Conservation (phyloP, 495 filamentous ascomycete species). For the Friedmanniomyces simplex region DNA sequence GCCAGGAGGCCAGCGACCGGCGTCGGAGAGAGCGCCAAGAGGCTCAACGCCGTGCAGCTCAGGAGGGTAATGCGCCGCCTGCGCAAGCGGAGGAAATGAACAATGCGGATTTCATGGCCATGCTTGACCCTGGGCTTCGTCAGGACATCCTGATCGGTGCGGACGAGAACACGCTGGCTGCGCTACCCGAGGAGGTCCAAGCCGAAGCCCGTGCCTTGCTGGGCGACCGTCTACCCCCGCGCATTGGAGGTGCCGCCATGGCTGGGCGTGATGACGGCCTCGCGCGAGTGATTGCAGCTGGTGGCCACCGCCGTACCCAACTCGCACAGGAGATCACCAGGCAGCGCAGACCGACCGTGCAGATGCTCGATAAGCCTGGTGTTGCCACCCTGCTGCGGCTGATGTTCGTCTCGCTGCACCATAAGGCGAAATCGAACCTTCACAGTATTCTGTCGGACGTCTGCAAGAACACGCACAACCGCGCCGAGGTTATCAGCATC, state of each 20-base stretch:
- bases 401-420: slow-evolving; percentile 91
- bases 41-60: slow-evolving; percentile 47
- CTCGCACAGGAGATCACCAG: background rate
- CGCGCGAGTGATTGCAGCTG: background rate
- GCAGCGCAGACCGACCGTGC: slow-evolving; percentile 67
- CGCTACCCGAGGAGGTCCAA: slow-evolving; percentile 74
- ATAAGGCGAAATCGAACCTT: slow-evolving; percentile 66
- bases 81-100: slow-evolving; percentile 68
- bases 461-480: slow-evolving; percentile 87
- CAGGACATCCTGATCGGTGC: slow-evolving; percentile 83
- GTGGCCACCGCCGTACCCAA: background rate
- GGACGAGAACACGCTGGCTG: slow-evolving; percentile 75
- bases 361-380: slow-evolving; percentile 94
- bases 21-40: slow-evolving; percentile 79
- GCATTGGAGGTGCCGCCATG: background rate
- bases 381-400: slow-evolving; percentile 87
- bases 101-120: slow-evolving; percentile 80
- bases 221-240: slow-evolving; percentile 36
- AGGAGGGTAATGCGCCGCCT: slow-evolving; percentile 36
- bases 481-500: slow-evolving; percentile 87
- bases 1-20: slow-evolving; percentile 80
- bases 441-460: slow-evolving; percentile 79
- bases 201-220: slow-evolving; percentile 71
- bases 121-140: slow-evolving; percentile 74
- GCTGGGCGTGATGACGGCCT: background rate